Evolutionary conservation across 2,329 filamentous ascomycete species (phyloP), one percentile per base, ranked within the genome.

Genomic region (Huntiella omanensis): DNA sequence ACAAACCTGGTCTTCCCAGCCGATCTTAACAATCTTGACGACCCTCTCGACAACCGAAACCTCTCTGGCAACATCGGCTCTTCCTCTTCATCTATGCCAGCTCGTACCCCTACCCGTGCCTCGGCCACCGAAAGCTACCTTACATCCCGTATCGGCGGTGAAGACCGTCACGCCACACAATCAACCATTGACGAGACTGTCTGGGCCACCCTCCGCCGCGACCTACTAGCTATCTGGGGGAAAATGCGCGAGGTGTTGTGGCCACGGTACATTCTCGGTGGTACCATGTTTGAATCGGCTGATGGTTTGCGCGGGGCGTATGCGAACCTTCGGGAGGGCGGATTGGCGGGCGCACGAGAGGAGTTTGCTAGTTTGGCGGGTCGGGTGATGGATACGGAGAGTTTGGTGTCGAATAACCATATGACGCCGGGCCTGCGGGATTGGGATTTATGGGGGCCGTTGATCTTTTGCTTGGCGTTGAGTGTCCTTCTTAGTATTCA

Each of bases 221-320:
- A 98, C 61, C 66, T 98, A 53, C 64, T 88, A 5, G 91, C 86
- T 19, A 85, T 96, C 33, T 96, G 91, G 88, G 83, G 84, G 64
- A 98, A 98, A 71, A 85, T 98, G 79, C 80, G 83, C 61, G 88
- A 95, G 68, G 91, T 98, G 35, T 75, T 98, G 50, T 98, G 85
- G 64, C 91, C 91, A 13, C 87, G 87, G 58, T 96, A 96, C 65
- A 71, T 98, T 42, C 79, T 98, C 17, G 74, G 73, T 33, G 75
- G 75, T 28, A 75, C 71, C 49, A 77, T 79, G 73, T 69, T 77
- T 47, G 73, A 77, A 50, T 62, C 60, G 37, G 63, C 67, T 4
- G 64, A 63, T 33, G 68, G 68, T 8, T 55, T 79, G 6, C 69
- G 75, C 4, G 73, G 74, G 50, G 73, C 73, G 1, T 79, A 78